A percentile compares a stretch with the other conserved stretches of the same genome.
These are phyloP conservation scores for Saccharomycopsis sp. DNA, from an alignment of 805 yeast genomes.

Conservation along the genomic window DNA sequence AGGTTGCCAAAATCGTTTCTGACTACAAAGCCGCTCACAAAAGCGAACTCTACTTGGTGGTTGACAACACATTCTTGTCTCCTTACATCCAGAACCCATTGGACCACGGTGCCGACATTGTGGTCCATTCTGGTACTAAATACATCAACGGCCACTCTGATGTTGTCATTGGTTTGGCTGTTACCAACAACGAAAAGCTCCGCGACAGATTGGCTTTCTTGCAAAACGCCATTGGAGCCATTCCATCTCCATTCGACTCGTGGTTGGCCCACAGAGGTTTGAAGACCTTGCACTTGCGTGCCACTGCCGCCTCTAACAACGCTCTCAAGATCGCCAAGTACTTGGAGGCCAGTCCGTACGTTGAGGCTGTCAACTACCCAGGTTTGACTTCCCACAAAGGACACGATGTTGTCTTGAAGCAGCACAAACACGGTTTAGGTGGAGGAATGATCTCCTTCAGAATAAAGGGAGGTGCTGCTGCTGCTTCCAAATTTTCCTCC, in stretches of 20 bases:
- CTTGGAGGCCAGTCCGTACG: conserved; percentile 43
- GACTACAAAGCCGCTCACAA: conserved; percentile 31
- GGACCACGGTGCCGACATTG: conserved; percentile 77
- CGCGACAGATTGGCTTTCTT: conserved; percentile 64
- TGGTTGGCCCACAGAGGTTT: conserved; percentile 93
- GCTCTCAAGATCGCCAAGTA: conserved; percentile 68
- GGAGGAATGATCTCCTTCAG: conserved; percentile 92
- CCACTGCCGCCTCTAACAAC: conserved; percentile 55
- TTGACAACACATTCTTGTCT: conserved; percentile 83
- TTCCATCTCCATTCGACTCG: conserved; percentile 85
- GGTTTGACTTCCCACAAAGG: conserved; percentile 63
- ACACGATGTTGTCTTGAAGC: conserved; percentile 57
- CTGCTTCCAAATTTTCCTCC: conserved; percentile 68
- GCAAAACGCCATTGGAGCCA: conserved; percentile 84
- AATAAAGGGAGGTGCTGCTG: conserved; percentile 72
- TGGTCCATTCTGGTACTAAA: conserved; percentile 84
- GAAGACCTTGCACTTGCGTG: conserved; percentile 79
- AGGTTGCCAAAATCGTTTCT: conserved; percentile 50
- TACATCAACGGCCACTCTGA: conserved; percentile 91
- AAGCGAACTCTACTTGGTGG: conserved; percentile 55
- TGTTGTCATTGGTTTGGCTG: conserved; percentile 80
- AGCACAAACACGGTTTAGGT: conserved; percentile 80
- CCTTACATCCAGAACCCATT: conserved; percentile 86
- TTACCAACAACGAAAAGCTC: conserved; percentile 54
- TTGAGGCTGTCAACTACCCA: conserved; percentile 73